These are phyloP conservation scores for Tubosaeta sp. DNA, from an alignment of 768 basidiomycete species.

Conservation along the genomic window DNA sequence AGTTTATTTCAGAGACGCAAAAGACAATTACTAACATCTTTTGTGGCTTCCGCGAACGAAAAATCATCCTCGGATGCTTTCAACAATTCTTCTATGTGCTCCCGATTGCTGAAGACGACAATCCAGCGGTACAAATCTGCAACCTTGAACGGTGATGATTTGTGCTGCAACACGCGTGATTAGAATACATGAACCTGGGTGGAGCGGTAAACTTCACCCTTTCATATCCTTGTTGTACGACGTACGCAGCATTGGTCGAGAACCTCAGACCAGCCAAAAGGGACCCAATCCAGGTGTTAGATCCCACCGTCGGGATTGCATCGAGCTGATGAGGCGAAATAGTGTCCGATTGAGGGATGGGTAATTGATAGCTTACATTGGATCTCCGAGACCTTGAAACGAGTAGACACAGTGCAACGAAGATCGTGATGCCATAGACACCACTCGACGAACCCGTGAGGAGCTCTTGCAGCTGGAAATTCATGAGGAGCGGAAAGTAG, in stretches of 20 bases:
- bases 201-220: slow-evolving; percentile 15
- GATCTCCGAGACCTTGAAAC: background rate
- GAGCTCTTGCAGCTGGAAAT: background rate
- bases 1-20: too few species aligned
- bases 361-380: background rate
- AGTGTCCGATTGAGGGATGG: background rate
- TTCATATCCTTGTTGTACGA: slow-evolving; percentile 32
- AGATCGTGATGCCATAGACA: background rate
- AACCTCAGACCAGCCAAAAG: slow-evolving; percentile 20
- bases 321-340: slow-evolving; percentile 11
- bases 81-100: slow-evolving; percentile 37
- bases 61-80: slow-evolving; percentile 37
- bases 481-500: background rate
- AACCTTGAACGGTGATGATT: slow-evolving; percentile 30
- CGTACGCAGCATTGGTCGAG: slow-evolving; percentile 6
- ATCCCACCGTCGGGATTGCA: slow-evolving; percentile 30
- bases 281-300: slow-evolving; percentile 23
- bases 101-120: slow-evolving; percentile 31
- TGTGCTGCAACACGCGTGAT: slow-evolving; percentile 17
- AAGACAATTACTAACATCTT: slow-evolving; percentile 26
- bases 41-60: slow-evolving; percentile 27
- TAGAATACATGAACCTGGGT: background rate
- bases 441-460: background rate
- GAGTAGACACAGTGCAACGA: background rate
- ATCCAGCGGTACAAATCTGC: slow-evolving; percentile 33